Evolutionary conservation across 2,329 filamentous ascomycete species (phyloP), one percentile per base, ranked within the genome.

Genomic region (Neospermospora avenae): DNA sequence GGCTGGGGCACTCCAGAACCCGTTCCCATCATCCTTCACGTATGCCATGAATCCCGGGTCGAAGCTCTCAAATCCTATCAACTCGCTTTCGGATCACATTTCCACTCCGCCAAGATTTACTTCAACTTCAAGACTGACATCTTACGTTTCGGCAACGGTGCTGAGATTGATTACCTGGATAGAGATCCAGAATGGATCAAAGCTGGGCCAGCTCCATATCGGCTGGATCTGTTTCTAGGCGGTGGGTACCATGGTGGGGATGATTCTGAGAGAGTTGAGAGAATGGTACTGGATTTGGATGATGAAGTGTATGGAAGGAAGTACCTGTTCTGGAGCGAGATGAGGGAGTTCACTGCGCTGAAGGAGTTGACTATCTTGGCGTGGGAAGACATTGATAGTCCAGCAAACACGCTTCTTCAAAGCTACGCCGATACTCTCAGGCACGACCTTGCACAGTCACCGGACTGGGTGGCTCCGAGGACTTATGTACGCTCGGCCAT

Each of bases 261-360:
- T 25, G 59, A 63, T 52, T 52, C 42, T 16, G 65, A 65, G 35
- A 65, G 61, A n/a, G 49, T 69, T 3, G 24, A 58, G n/a, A 53
- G 41, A 16, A 48, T 68, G 63, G 51, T 61, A 11, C 35, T 65
- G 7, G 62, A 65, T 45, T 48, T 64, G 24, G 41, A 48, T 28
- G 65, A 65, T 7, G 59, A 59, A 2, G 28, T 61, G 13, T 67
- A 67, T 59, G 63, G 51, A 2, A 56, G 65, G 16, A 59, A 60
- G n/a, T 39, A 41, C 2, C 62, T 67, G 25, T 61, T 62, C 11
- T 68, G 65, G 65, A 56, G 62, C 37, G 65, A 67, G 54, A 63
- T 68, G 10, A 53, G 57, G 2, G 22, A 55, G 3, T 65, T 68
- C 39, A 22, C 45, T 2, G 55, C 39, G 2, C 57, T 68, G 56